phyloP scores from a whole-genome alignment of 2,329 filamentous ascomycete species.

The Nectriaceae sp. region DNA sequence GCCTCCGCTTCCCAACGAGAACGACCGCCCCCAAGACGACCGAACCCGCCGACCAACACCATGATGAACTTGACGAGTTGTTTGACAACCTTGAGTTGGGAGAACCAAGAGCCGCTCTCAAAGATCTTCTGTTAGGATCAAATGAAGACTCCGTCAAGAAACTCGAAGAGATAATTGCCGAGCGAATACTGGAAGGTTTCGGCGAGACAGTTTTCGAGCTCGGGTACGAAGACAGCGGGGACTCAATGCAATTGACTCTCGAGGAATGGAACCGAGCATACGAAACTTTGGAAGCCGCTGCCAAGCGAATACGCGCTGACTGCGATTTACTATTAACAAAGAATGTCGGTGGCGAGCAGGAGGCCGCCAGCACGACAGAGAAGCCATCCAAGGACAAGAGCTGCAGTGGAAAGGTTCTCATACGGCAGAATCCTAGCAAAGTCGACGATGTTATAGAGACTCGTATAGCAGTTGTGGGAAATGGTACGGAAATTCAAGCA shows the following conservation, averaged over 20 bases:
- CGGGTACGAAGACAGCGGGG: slow-evolving; percentile 86
- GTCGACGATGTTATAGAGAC: slow-evolving; percentile 94
- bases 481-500: slow-evolving; percentile 56
- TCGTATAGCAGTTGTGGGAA: slow-evolving; percentile 93
- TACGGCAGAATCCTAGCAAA: slow-evolving; percentile 71
- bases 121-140: slow-evolving; percentile 70
- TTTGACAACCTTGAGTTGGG: slow-evolving; percentile 83
- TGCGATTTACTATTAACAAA: slow-evolving; percentile 85
- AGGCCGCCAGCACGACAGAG: slow-evolving; percentile 60
- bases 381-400: slow-evolving; percentile 68
- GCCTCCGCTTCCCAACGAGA: slow-evolving; percentile 60
- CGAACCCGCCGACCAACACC: slow-evolving; percentile 46
- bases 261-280: slow-evolving; percentile 77
- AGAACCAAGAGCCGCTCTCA: slow-evolving; percentile 73
- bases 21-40: slow-evolving; percentile 28
- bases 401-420: slow-evolving; percentile 82
- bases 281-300: slow-evolving; percentile 63
- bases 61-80: slow-evolving; percentile 89
- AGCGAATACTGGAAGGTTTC: slow-evolving; percentile 77
- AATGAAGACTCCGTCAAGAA: slow-evolving; percentile 62
- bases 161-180: slow-evolving; percentile 65
- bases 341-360: slow-evolving; percentile 78
- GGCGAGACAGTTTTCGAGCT: slow-evolving; percentile 92
- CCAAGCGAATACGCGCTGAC: slow-evolving; percentile 67
- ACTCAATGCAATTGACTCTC: slow-evolving; percentile 75